Conservation (phyloP, 495 filamentous ascomycete species). For the Penicillium mononematosum region DNA sequence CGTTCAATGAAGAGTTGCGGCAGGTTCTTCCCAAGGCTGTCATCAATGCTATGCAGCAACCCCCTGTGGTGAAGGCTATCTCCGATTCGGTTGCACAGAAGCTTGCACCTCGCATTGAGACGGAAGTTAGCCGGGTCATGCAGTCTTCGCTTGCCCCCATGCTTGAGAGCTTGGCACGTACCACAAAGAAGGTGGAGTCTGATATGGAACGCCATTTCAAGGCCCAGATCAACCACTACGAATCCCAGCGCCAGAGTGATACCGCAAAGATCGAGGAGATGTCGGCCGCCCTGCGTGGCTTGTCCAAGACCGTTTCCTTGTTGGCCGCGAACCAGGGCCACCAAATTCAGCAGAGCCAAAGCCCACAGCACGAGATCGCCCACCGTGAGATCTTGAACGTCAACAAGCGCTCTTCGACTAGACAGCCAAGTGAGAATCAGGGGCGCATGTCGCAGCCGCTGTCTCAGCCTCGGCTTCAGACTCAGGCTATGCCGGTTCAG, state of each 20-base stretch:
- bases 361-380: conserved; percentile 39
- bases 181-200: conserved; percentile 57
- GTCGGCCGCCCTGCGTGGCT: conserved; percentile 63
- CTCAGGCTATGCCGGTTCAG: conserved; percentile 20
- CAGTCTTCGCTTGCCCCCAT: conserved; percentile 61
- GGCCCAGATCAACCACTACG: conserved; percentile 61
- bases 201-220: conserved; percentile 66
- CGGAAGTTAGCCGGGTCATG: conserved; percentile 60
- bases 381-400: not conserved
- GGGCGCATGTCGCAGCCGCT: conserved; percentile 12
- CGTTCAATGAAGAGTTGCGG: conserved; percentile 55
- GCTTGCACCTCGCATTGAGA: conserved; percentile 65
- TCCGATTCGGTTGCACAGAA: conserved; percentile 67
- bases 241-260: conserved; percentile 69
- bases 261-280: conserved; percentile 80
- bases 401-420: conserved; percentile 16
- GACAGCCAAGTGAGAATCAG: conserved; percentile 11
- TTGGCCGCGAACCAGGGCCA: conserved; percentile 65
- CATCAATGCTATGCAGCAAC: conserved; percentile 62
- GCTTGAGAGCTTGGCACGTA: conserved; percentile 60
- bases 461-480: conserved; percentile 21
- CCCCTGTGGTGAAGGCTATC: conserved; percentile 65
- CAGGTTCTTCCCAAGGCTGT: conserved; percentile 55
- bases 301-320: conserved; percentile 69
- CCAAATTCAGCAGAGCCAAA: conserved; percentile 54